These are phyloP conservation scores for Sclerotinia spermophila DNA, from an alignment of 2,329 filamentous ascomycete genomes.

Conservation along the genomic window DNA sequence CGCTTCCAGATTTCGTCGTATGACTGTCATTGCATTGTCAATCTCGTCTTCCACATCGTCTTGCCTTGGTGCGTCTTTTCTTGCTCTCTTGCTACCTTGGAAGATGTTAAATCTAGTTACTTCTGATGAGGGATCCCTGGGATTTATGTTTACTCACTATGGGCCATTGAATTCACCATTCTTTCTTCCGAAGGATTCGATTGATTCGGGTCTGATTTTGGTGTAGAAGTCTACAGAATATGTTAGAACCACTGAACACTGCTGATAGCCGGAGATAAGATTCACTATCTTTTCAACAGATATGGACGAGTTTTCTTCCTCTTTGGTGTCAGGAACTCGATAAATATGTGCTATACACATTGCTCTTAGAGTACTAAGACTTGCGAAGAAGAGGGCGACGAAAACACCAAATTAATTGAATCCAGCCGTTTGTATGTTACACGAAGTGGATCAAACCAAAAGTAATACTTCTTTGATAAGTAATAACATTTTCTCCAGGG, in stretches of 20 bases:
- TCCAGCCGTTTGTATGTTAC: not conserved
- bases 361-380: rapidly evolving
- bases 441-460: not conserved
- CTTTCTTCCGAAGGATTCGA: no score
- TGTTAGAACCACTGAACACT: not conserved
- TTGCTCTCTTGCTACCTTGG: not conserved
- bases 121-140: no score
- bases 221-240: not conserved
- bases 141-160: not conserved
- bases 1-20: not conserved
- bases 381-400: not conserved
- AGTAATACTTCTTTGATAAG: not conserved
- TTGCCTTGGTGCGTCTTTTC: not conserved
- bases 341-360: not conserved
- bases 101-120: not conserved
- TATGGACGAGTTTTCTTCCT: no score
- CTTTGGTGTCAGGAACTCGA: not conserved
- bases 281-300: not conserved
- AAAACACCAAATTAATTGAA: not conserved
- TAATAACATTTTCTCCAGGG: not conserved
- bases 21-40: not conserved
- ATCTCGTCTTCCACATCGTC: not conserved
- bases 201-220: not conserved
- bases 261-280: not conserved
- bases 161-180: not conserved